Base-by-base conservation (phyloP, 768 basidiomycete genomes). In the Mycena maculata region DNA sequence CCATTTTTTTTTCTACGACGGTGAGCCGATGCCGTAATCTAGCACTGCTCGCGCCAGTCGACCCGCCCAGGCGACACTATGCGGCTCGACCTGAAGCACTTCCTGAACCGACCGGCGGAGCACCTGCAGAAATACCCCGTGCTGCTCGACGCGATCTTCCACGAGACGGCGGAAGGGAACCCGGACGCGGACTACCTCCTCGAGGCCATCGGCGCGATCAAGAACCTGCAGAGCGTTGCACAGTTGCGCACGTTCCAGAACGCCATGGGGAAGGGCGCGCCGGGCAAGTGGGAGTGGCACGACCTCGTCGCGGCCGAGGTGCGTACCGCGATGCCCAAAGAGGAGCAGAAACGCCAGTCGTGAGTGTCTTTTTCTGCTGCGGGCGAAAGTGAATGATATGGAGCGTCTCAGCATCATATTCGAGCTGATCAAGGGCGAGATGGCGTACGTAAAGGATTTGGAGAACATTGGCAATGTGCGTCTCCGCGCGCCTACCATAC, bases 361-460 rank as follows among this genome's bases (percentile, higher is more conserved):
- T 96, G 77, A 79, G 93, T 79, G 13, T 28, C 23, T 22, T 67
- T 25, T n/a, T n/a, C n/a, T n/a, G n/a, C n/a, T n/a, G n/a, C n/a
- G n/a, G 61, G 30, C 39, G 49, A 62, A 16, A 15, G 23, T 13
- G 4, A 48, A 28, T 13, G n/a, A 7, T 2, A 31, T 28, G 28
- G 5, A 25, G n/a, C n/a, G 33, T 4, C 30, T 16, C 71, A 95
- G 94, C 48, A 90, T 95, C 72, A 95, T 97, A 58, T 98, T 96
- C 73, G 95, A 98, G 81, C 77, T 97, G 67, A 97, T 98, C 77
- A 94, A 97, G 77, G 93, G 93, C 66, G 95, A 98, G 77, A 97
- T 97, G 94, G 89, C 90, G 23, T 98, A 96, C 74, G 96, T 97
- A 30, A 93, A 90, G 71, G 95, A 98, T 82, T 78, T 98, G 64